Evolutionary conservation across 2,329 filamentous ascomycete genomes (phyloP).

Genomic region (Ceratocystiopsis minuta): DNA sequence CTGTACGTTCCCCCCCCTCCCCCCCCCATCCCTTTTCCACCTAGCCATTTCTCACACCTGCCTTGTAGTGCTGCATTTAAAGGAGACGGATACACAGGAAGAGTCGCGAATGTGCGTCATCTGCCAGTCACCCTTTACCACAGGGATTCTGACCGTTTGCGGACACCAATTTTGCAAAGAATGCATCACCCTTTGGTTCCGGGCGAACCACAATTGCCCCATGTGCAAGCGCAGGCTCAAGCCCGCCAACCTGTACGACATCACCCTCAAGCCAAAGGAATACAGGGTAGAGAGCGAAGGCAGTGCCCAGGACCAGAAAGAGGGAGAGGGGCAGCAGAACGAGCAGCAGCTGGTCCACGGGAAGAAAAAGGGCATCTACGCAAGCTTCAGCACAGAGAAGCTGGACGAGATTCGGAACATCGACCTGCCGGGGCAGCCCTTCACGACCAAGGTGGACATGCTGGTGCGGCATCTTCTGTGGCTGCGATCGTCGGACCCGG

Average conservation of each 20-base stretch:
- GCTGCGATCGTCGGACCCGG: conserved; percentile 68
- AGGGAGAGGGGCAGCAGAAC: neutral
- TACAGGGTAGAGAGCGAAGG: conserved; percentile 39
- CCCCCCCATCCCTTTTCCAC: too few relatives aligned
- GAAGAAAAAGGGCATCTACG: conserved; percentile 46
- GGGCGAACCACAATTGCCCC: conserved; percentile 57
- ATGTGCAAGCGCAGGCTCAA: conserved; percentile 59
- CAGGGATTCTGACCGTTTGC: conserved; percentile 71
- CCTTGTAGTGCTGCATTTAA: conserved; percentile 36
- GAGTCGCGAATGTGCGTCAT: conserved; percentile 65
- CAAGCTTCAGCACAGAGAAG: conserved; percentile 51
- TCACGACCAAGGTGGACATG: conserved; percentile 81
- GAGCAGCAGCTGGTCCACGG: neutral
- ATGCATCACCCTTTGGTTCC: conserved; percentile 68
- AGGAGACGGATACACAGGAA: conserved; percentile 40
- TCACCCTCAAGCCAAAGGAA: conserved; percentile 62
- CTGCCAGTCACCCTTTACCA: conserved; percentile 57
- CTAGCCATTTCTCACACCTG: too few relatives aligned
- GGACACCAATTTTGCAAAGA: conserved; percentile 86
- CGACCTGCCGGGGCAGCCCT: conserved; percentile 53
- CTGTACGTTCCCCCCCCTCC: too few relatives aligned
- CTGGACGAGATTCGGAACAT: conserved; percentile 69
- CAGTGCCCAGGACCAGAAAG: conserved; percentile 7
- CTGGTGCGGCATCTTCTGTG: conserved; percentile 66
- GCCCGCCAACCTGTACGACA: conserved; percentile 58